Evolutionary conservation across 2,329 filamentous ascomycete species (phyloP).

Genomic region (Fusarium torreyae): DNA sequence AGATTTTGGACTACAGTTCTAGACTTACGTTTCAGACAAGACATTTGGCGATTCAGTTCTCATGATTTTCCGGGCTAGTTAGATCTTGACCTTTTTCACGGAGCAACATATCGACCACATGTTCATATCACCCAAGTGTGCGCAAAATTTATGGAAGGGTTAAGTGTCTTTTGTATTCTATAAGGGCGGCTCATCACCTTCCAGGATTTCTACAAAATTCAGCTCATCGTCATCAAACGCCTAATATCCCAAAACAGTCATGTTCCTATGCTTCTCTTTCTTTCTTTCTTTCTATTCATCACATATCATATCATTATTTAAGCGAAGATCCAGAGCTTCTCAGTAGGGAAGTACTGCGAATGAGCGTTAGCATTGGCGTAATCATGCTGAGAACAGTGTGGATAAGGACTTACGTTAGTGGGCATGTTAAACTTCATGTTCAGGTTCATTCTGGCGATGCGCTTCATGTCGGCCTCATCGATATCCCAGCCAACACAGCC

Average conservation of each 20-base stretch:
- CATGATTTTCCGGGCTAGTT: background rate
- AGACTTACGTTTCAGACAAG: slow-evolving; percentile 7
- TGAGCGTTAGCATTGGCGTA: slow-evolving; percentile 25
- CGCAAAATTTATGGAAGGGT: slow-evolving; percentile 19
- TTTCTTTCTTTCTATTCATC: slow-evolving; percentile 29
- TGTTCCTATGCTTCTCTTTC: slow-evolving; percentile 39
- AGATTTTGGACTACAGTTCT: slow-evolving; percentile 16
- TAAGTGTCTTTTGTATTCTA: slow-evolving; percentile 49
- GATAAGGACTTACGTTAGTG: slow-evolving; percentile 69
- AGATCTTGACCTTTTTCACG: background rate
- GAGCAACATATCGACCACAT: background rate
- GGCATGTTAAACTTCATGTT: slow-evolving; percentile 84
- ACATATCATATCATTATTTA: slow-evolving; percentile 54
- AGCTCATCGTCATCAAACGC: slow-evolving; percentile 48
- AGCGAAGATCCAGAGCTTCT: slow-evolving; percentile 71
- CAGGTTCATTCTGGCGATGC: slow-evolving; percentile 75
- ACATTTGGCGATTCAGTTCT: background rate
- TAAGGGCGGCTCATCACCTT: slow-evolving; percentile 39
- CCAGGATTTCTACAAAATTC: slow-evolving; percentile 45
- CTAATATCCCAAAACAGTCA: slow-evolving; percentile 48
- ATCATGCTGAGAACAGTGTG: no score
- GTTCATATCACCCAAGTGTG: background rate
- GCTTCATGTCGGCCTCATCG: slow-evolving; percentile 74
- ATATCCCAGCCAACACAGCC: slow-evolving; percentile 77
- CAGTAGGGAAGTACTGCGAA: slow-evolving; percentile 67